Percentiles rank a stretch among this genome's conserved stretches.
Conservation (phyloP, 148 eudicot species). For the Camellia japonica region DNA sequence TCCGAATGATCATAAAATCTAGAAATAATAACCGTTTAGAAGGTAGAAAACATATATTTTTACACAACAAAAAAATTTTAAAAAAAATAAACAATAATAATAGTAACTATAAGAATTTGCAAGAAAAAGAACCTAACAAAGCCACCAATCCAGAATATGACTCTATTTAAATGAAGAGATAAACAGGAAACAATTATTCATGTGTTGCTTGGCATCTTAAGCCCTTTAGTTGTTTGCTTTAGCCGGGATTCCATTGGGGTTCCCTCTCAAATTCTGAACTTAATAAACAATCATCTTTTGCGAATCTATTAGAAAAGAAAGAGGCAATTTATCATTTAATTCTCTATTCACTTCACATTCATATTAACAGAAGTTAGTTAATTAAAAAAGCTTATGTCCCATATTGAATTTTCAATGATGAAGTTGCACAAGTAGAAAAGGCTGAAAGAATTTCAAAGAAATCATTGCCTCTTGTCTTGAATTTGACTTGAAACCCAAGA, state of each 20-base stretch:
- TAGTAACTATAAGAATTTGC: neutral
- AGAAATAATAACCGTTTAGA: too few species aligned
- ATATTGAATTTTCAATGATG: too few species aligned
- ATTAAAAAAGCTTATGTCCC: too few species aligned
- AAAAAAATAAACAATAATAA: too few species aligned
- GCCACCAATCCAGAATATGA: neutral
- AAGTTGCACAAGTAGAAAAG: neutral
- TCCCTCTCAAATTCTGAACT: neutral
- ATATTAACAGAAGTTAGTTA: too few species aligned
- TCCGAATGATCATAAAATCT: neutral
- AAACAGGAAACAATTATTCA: too few species aligned
- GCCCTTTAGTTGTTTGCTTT: too few species aligned
- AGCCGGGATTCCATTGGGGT: neutral
- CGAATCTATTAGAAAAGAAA: neutral
- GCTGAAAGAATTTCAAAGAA: neutral
- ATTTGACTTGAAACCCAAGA: neutral
- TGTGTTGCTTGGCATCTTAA: too few species aligned
- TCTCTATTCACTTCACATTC: too few species aligned
- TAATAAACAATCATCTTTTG: neutral
- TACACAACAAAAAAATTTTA: too few species aligned
- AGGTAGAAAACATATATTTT: too few species aligned
- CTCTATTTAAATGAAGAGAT: neutral
- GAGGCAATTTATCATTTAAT: neutral
- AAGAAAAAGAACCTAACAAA: neutral
- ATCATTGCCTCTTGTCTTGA: neutral